Conservation (phyloP, 2,329 filamentous ascomycete species). For the Byssochlamys sp. region DNA sequence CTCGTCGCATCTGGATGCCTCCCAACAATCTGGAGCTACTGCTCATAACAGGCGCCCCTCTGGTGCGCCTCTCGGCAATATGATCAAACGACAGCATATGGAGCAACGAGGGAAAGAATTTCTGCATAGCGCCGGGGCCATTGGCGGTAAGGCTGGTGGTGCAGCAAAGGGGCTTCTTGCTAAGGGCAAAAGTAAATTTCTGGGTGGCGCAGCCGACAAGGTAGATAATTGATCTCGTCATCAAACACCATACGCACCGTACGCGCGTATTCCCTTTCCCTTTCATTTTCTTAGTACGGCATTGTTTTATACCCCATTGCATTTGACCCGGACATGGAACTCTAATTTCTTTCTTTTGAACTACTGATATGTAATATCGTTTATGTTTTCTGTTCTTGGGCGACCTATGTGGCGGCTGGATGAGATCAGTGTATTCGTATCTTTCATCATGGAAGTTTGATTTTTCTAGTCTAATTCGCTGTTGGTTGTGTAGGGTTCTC, state of each 20-base stretch:
- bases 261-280: slow-evolving; percentile 3
- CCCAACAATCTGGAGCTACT: slow-evolving; percentile 18
- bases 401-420: not conserved
- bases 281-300: slow-evolving; percentile 2
- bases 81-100: slow-evolving; percentile 54
- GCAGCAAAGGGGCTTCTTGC: slow-evolving; percentile 84
- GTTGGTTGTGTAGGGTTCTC: slow-evolving; percentile 1
- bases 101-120: slow-evolving; percentile 78
- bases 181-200: slow-evolving; percentile 78
- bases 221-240: slow-evolving; percentile 62
- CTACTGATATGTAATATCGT: not conserved
- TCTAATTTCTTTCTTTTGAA: not conserved
- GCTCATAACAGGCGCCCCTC: slow-evolving; percentile 28
- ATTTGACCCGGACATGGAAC: not conserved
- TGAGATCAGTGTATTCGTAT: not conserved
- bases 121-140: slow-evolving; percentile 66
- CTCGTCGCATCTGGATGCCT: slow-evolving; percentile 21
- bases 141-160: slow-evolving; percentile 61
- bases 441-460: slow-evolving; percentile 1
- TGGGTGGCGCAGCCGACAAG: slow-evolving; percentile 63
- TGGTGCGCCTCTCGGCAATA: slow-evolving; percentile 25
- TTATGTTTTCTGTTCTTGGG: not conserved
- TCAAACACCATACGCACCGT: slow-evolving; percentile 10
- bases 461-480: slow-evolving; percentile 1
- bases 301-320: slow-evolving; percentile 1